Conservation (phyloP, 176 grass and related monocot genomes). For the Dendrocalamus sinicus region DNA sequence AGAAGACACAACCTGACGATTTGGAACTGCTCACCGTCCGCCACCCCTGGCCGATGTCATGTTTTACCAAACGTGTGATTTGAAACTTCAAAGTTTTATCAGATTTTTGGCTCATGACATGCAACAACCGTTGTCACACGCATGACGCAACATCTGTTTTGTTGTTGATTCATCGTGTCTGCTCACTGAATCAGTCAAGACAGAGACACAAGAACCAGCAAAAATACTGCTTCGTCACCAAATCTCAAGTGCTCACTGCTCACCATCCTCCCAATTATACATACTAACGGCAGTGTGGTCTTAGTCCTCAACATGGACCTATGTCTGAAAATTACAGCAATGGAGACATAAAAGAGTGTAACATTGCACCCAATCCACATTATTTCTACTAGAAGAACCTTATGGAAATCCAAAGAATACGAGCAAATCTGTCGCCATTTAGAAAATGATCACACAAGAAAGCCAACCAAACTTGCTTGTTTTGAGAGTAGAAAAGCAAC, state of each 20-base stretch:
- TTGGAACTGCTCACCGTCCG: background rate
- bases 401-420: background rate
- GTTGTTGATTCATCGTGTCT: background rate
- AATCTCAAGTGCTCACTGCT: background rate
- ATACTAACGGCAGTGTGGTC: background rate
- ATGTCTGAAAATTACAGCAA: background rate
- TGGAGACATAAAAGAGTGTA: background rate
- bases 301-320: background rate
- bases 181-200: background rate
- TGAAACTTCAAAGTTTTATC: background rate
- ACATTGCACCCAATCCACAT: background rate
- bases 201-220: conserved; percentile 12
- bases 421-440: background rate
- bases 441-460: background rate
- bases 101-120: background rate
- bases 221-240: conserved; percentile 2
- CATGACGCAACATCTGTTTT: background rate
- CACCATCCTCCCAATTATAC: too few species aligned
- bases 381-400: background rate
- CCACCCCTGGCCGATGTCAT: background rate
- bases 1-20: background rate
- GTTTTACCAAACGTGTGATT: background rate
- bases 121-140: background rate
- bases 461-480: background rate
- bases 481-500: background rate